Conservation (phyloP, 2,329 filamentous ascomycete genomes). For the Furcasterigmium furcatum region DNA sequence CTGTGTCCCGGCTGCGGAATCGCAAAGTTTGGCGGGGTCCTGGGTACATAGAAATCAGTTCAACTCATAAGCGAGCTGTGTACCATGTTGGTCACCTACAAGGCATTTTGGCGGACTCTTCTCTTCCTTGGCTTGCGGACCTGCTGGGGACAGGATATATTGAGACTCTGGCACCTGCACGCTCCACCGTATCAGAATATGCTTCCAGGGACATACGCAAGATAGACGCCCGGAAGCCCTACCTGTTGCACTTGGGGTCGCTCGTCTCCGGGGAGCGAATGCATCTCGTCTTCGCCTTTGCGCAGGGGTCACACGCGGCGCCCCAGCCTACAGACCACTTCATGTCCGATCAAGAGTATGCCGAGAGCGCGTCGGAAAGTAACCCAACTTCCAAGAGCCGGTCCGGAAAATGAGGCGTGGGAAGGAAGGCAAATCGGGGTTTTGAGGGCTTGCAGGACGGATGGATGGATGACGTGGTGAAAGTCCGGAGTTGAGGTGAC, state of each 20-base stretch:
- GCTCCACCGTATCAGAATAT: constrained; percentile 1
- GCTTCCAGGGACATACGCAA: not conserved
- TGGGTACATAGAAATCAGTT: constrained; percentile 2
- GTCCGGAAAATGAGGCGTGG: constrained; percentile 1
- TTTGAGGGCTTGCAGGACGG: not conserved
- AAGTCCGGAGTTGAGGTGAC: not conserved
- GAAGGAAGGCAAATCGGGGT: constrained; percentile 1
- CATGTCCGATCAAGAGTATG: constrained; percentile 1
- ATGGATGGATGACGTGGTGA: constrained; percentile 1
- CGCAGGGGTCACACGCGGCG: constrained; percentile 9
- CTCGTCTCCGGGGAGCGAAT: constrained; percentile 5
- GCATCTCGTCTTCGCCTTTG: constrained; percentile 11
- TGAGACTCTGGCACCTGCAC: constrained; percentile 9
- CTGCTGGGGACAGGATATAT: constrained; percentile 8
- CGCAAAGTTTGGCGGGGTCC: not conserved
- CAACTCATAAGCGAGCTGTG: not conserved
- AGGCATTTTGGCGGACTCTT: constrained; percentile 4
- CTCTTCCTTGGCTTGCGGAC: constrained; percentile 11
- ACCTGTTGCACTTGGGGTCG: constrained; percentile 8
- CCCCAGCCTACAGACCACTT: constrained; percentile 6
- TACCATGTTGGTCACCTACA: constrained; percentile 1
- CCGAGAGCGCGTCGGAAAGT: constrained; percentile 1
- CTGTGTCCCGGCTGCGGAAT: not conserved
- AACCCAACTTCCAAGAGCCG: not conserved
- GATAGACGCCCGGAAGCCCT: not conserved